These are phyloP conservation scores for Lagerstroemia speciosa DNA, from an alignment of 345 rosid genomes.

Conservation along the genomic window DNA sequence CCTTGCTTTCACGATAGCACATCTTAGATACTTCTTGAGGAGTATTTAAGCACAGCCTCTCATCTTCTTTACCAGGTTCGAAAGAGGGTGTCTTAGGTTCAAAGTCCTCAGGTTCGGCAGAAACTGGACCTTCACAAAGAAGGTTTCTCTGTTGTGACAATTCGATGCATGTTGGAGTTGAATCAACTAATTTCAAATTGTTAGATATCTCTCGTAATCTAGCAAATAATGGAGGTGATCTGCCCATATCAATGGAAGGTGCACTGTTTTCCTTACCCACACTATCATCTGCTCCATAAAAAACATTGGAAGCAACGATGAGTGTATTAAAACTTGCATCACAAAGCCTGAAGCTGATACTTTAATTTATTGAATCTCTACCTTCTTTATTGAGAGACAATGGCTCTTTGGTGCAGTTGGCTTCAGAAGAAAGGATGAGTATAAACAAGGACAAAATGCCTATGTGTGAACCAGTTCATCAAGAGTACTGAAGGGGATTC, in stretches of 20 bases:
- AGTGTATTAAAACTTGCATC: not conserved
- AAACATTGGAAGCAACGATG: not conserved
- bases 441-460: not conserved
- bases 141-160: constrained; percentile 18
- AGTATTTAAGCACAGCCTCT: constrained; percentile 20
- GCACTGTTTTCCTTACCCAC: constrained; percentile 21
- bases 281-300: constrained; percentile 3
- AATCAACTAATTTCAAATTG: constrained; percentile 38
- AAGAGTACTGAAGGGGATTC: not conserved
- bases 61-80: constrained; percentile 9
- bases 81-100: constrained; percentile 47
- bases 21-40: constrained; percentile 47
- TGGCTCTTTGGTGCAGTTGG: constrained; percentile 10
- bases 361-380: constrained; percentile 13
- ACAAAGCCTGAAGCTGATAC: not conserved
- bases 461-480: no score
- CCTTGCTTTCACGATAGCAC: constrained; percentile 45
- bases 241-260: constrained; percentile 18
- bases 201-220: constrained; percentile 46
- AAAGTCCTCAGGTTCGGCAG: constrained; percentile 6
- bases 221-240: constrained; percentile 49
- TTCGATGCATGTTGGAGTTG: constrained; percentile 24
- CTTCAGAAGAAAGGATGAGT: constrained; percentile 6
- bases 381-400: constrained; percentile 24
- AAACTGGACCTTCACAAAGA: constrained; percentile 9